These are phyloP conservation scores for Cyphellophora attinorum DNA, from an alignment of 2,329 filamentous ascomycete genomes.

Conservation along the genomic window DNA sequence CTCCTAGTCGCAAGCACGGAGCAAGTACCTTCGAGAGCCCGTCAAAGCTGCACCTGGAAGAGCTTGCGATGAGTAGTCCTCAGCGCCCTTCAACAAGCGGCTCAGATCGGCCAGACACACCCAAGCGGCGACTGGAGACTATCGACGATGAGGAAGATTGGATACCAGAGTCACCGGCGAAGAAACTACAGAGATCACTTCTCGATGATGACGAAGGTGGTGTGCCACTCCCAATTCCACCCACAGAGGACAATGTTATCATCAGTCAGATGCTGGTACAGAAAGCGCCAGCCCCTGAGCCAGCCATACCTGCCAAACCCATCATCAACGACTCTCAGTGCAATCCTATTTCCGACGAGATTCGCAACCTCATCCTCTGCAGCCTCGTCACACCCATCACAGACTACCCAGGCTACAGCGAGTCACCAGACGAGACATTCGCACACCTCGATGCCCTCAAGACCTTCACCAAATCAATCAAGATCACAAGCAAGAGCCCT, in stretches of 20 bases:
- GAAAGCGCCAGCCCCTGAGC: background rate
- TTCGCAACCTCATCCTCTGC: constrained; percentile 66
- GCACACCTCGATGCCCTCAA: constrained; percentile 67
- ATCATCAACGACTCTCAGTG: constrained; percentile 76
- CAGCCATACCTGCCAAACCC: constrained; percentile 31
- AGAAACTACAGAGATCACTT: constrained; percentile 14
- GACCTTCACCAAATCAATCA: constrained; percentile 70
- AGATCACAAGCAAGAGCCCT: constrained; percentile 41
- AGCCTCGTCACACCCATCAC: constrained; percentile 63
- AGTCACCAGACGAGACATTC: constrained; percentile 55
- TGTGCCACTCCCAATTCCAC: too few relatives aligned
- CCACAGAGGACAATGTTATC: background rate
- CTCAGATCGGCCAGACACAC: constrained; percentile 10
- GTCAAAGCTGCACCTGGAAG: constrained; percentile 28
- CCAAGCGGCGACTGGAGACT: background rate
- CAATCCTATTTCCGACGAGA: constrained; percentile 73
- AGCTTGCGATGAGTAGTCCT: constrained; percentile 58
- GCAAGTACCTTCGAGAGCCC: constrained; percentile 16
- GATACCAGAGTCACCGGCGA: constrained; percentile 3
- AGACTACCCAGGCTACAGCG: constrained; percentile 70
- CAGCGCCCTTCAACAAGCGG: constrained; percentile 42
- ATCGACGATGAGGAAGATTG: constrained; percentile 3
- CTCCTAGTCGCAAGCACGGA: constrained; percentile 55
- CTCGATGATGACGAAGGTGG: background rate
- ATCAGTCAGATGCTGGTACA: background rate